Base-by-base conservation (phyloP, 2,329 filamentous ascomycete species). In the Alternaria conjuncta region DNA sequence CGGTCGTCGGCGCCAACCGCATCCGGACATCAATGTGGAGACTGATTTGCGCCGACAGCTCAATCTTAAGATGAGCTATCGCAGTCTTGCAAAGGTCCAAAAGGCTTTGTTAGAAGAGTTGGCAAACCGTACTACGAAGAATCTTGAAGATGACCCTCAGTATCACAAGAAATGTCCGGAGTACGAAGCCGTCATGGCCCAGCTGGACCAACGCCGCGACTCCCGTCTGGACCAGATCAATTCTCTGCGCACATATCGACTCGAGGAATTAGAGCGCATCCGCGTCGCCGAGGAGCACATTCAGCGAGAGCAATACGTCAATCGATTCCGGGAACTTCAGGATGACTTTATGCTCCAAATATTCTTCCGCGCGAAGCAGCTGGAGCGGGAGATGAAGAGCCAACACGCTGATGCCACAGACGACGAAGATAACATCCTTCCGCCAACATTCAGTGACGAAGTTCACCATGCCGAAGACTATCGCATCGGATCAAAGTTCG, bases 91-190 rank as follows among this genome's bases (percentile, higher is more conserved):
- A 62, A 86, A 87, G 69, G 84, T 86, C 28, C 79, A 91, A 70
- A 92, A 90, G 77, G 86, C 87, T 15, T 85, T 88, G 10, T 82
- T 92, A 13, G 87, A 89, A 62, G 89, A 92, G 73, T 82, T 93
- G 20, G 88, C 89, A 18, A 86, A 88, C 57, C 84, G 88, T 32
- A 86, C 82, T 55, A 79, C 90, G 61, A 86, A 88, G 53, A 83
- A 85, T 62, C 79, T 92, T 62, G 82, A 88, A 65, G 81, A 85
- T 53, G 83, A 88, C 55, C 82, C 86, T 8, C 79, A 85, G 9
- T 82, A 81, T 49, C 83, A 89, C 78, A 84, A 86, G 72, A 77
- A 85, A 66, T 84, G 84, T 12, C 80, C 83, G 7, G 87, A 89
- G 72, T 88, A 87, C 76, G 68, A 80, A 10, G 76, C 81, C 18